phyloP scores from a whole-genome alignment of 768 basidiomycete genomes.

The Tricholoma hemisulphureum region DNA sequence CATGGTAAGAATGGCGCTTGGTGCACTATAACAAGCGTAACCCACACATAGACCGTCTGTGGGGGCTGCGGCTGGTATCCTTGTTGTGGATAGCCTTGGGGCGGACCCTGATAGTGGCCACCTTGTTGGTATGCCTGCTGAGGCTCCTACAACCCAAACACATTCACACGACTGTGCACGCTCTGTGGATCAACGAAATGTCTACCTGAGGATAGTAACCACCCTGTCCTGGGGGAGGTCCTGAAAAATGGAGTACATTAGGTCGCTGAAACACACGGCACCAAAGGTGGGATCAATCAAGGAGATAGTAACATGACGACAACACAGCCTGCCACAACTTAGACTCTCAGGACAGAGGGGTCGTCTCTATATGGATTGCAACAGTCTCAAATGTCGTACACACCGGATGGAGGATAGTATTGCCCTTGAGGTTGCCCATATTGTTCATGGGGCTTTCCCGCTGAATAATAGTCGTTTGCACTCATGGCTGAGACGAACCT shows the following conservation, averaged over 20 bases:
- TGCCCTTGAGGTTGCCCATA: slow-evolving; percentile 52
- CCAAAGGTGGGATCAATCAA: background rate
- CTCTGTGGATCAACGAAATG: background rate
- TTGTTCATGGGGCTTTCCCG: slow-evolving; percentile 47
- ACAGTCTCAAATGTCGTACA: slow-evolving; percentile 5
- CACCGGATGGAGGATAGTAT: slow-evolving; percentile 42
- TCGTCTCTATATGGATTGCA: background rate
- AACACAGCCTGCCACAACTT: background rate
- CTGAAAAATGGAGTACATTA: slow-evolving; percentile 24
- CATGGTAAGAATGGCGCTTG: background rate
- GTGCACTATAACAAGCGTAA: slow-evolving; percentile 11
- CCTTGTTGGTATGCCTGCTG: slow-evolving; percentile 63
- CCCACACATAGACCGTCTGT: slow-evolving; percentile 80
- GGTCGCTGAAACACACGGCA: background rate
- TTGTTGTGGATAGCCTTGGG: slow-evolving; percentile 46
- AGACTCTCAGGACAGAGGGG: background rate
- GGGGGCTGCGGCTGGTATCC: slow-evolving; percentile 60
- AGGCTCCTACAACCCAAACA: slow-evolving; percentile 50
- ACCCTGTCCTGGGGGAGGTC: slow-evolving; percentile 55
- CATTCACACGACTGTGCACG: background rate
- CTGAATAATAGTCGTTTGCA: slow-evolving; percentile 70
- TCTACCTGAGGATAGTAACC: slow-evolving; percentile 64
- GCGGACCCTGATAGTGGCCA: slow-evolving; percentile 39
- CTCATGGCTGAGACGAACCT: slow-evolving; percentile 48
- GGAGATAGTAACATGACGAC: background rate